phyloP scores from a whole-genome alignment of 306 rosid genomes.

The Vicia villosa region DNA sequence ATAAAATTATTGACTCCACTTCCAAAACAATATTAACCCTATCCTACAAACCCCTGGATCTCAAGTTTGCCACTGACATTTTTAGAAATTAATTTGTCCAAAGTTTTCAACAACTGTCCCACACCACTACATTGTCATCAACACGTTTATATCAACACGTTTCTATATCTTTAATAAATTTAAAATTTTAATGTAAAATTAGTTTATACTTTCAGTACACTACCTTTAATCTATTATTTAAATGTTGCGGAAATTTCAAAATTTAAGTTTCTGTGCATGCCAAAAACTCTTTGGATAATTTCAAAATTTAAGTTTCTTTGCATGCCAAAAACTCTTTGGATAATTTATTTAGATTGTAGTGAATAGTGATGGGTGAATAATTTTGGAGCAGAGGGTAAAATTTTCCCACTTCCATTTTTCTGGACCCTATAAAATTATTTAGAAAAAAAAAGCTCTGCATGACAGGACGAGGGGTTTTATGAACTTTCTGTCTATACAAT shows the following conservation, averaged over 20 bases:
- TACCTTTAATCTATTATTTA: too few relatives aligned
- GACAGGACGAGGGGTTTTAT: not conserved
- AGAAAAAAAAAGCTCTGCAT: not conserved
- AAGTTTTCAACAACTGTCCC: not conserved
- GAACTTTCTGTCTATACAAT: not conserved
- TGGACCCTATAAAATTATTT: constrained; percentile 10
- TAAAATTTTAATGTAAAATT: too few relatives aligned
- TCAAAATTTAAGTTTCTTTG: too few relatives aligned
- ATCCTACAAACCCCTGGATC: not conserved
- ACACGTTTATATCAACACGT: too few relatives aligned
- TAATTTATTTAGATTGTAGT: too few relatives aligned
- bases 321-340: too few relatives aligned
- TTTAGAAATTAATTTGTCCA: not conserved
- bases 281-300: too few relatives aligned
- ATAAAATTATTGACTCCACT: not conserved
- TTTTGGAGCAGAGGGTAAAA: not conserved
- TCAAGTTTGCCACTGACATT: not conserved
- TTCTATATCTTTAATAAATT: too few relatives aligned
- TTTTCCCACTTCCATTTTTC: not conserved
- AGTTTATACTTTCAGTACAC: too few relatives aligned
- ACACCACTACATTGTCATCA: not conserved
- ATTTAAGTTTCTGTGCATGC: too few relatives aligned
- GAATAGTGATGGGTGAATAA: too few relatives aligned
- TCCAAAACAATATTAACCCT: not conserved
- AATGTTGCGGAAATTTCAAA: too few relatives aligned